Conservation (phyloP, 2,329 filamentous ascomycete species). For the Aspergillus fumigatus region DNA sequence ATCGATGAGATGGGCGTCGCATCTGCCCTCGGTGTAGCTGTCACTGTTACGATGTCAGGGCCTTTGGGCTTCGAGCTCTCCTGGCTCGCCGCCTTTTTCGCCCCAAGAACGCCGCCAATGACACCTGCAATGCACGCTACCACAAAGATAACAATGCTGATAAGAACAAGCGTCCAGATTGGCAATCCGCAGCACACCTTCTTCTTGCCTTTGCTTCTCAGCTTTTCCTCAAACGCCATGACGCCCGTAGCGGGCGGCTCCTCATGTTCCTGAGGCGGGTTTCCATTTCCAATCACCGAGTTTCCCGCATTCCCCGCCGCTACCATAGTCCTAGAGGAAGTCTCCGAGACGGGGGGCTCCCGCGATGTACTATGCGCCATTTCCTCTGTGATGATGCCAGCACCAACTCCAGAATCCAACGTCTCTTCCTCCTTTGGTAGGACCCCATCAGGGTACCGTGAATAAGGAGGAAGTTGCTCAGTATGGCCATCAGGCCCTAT, state of each 20-base stretch:
- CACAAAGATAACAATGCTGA: constrained; percentile 45
- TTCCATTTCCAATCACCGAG: constrained; percentile 10
- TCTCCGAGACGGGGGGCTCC: constrained; percentile 26
- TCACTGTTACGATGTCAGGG: constrained; percentile 42
- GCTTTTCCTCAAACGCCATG: constrained; percentile 41
- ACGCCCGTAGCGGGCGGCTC: constrained; percentile 30
- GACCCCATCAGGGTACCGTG: constrained; percentile 77
- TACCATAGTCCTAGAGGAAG: constrained; percentile 28
- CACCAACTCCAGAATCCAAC: constrained; percentile 19
- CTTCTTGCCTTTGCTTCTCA: constrained; percentile 40
- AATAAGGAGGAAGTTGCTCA: constrained; percentile 88
- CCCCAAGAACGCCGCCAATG: constrained; percentile 51
- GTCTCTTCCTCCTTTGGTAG: constrained; percentile 50
- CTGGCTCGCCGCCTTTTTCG: constrained; percentile 33
- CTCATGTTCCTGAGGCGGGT: constrained; percentile 13
- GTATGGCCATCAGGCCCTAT: constrained; percentile 84
- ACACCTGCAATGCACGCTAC: constrained; percentile 50
- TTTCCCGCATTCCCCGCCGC: constrained; percentile 12
- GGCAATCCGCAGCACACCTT: constrained; percentile 49
- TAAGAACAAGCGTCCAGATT: constrained; percentile 47
- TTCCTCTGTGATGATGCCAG: constrained; percentile 47
- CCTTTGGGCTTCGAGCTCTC: constrained; percentile 18
- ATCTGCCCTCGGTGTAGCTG: constrained; percentile 46
- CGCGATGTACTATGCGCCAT: constrained; percentile 41
- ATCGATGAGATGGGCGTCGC: constrained; percentile 47